These are phyloP conservation scores for Diaporthe eres DNA, from an alignment of 2,329 filamentous ascomycete species.

Conservation along the genomic window DNA sequence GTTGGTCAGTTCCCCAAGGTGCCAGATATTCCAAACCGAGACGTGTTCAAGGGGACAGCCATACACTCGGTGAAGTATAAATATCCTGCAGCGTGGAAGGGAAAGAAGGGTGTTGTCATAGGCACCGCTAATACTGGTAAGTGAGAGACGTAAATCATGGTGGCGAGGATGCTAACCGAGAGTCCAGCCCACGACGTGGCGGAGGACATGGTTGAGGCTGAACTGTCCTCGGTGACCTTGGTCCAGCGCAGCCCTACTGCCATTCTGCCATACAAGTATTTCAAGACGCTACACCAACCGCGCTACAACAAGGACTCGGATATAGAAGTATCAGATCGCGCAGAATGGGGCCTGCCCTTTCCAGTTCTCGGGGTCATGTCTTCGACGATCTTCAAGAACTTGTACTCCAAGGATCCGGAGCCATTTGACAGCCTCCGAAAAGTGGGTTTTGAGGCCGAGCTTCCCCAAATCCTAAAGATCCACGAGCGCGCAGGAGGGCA, in stretches of 20 bases:
- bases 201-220: neutral
- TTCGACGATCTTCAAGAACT: neutral
- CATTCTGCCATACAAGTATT: neutral
- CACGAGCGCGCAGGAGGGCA: constrained; percentile 70
- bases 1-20: neutral
- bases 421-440: neutral
- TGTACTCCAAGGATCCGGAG: neutral
- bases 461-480: constrained; percentile 5
- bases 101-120: neutral
- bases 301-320: constrained; percentile 1
- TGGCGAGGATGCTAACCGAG: neutral
- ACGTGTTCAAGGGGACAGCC: neutral
- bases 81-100: neutral
- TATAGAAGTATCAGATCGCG: constrained; percentile 1
- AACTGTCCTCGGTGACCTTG: constrained; percentile 4
- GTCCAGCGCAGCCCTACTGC: constrained; percentile 8
- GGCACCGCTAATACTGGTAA: constrained; percentile 19
- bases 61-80: constrained; percentile 13
- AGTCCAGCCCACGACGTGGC: neutral
- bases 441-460: neutral
- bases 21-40: neutral
- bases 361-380: neutral
- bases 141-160: neutral
- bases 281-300: constrained; percentile 1
- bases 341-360: constrained; percentile 1